phyloP scores from a whole-genome alignment of 768 basidiomycete genomes.

The Solioccasus polychromus region DNA sequence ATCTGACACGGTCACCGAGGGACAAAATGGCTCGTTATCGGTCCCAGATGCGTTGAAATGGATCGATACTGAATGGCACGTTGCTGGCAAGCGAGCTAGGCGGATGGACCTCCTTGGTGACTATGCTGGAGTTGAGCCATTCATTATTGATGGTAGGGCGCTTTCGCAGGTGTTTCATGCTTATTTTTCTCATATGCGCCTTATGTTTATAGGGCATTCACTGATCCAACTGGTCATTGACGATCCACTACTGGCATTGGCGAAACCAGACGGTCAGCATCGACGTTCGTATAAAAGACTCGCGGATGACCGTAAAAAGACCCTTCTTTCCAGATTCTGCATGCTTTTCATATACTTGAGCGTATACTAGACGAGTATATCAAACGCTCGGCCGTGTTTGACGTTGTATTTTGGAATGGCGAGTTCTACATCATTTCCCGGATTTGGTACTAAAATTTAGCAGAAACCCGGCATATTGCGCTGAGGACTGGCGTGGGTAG shows the following conservation, averaged over 20 bases:
- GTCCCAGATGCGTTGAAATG: conserved; percentile 24
- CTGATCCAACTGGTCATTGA: conserved; percentile 56
- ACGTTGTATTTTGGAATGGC: conserved; percentile 66
- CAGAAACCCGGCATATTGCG: conserved; percentile 46
- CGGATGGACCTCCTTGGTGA: conserved; percentile 75
- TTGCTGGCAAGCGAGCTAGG: conserved; percentile 36
- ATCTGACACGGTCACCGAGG: not conserved
- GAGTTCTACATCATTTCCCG: not conserved
- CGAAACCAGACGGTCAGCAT: conserved; percentile 40
- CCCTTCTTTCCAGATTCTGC: conserved; percentile 58
- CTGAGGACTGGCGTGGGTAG: conserved; percentile 35
- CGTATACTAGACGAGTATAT: conserved; percentile 46
- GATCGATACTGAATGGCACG: conserved; percentile 41
- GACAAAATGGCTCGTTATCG: conserved; percentile 7
- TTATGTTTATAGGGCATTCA: conserved; percentile 51
- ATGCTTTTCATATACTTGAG: conserved; percentile 57
- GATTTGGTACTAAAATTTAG: not conserved
- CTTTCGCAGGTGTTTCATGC: not conserved
- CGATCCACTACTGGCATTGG: conserved; percentile 60
- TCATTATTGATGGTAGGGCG: conserved; percentile 57
- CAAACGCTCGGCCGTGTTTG: conserved; percentile 51
- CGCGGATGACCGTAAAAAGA: conserved; percentile 32
- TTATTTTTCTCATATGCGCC: conserved; percentile 2
- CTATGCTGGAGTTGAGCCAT: conserved; percentile 65
- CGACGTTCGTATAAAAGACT: not conserved